Evolutionary conservation across 345 rosid species (phyloP).

Genomic region (Corymbia maculata): DNA sequence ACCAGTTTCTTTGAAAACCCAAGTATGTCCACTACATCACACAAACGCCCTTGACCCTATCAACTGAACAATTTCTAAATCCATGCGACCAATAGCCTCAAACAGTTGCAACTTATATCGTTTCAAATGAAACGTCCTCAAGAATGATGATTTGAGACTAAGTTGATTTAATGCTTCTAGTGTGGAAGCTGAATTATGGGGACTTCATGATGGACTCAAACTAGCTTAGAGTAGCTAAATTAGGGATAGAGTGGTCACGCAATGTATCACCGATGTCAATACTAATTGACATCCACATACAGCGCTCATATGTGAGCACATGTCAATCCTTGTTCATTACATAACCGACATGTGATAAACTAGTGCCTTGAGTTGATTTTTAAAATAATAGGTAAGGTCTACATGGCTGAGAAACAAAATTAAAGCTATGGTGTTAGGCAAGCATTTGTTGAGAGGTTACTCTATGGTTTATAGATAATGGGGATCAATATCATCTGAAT

Average conservation of each 20-base stretch:
- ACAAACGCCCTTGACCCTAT: background rate
- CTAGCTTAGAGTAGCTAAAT: background rate
- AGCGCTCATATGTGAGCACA: background rate
- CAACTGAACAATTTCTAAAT: accelerated
- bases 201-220: background rate
- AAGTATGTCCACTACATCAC: background rate
- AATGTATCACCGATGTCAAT: background rate
- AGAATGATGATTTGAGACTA: no score
- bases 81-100: no score
- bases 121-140: no score
- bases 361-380: background rate
- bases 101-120: no score
- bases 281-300: no score
- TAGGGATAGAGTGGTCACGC: background rate
- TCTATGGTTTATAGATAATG: background rate
- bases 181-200: background rate
- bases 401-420: background rate
- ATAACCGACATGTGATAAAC: background rate
- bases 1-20: background rate
- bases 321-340: background rate
- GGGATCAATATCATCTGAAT: background rate
- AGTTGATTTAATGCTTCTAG: no score
- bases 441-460: background rate
- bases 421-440: background rate
- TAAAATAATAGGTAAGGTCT: background rate